Evolutionary conservation across 78 protist species (phyloP).

Genomic region (Monosiga brevicollis): DNA sequence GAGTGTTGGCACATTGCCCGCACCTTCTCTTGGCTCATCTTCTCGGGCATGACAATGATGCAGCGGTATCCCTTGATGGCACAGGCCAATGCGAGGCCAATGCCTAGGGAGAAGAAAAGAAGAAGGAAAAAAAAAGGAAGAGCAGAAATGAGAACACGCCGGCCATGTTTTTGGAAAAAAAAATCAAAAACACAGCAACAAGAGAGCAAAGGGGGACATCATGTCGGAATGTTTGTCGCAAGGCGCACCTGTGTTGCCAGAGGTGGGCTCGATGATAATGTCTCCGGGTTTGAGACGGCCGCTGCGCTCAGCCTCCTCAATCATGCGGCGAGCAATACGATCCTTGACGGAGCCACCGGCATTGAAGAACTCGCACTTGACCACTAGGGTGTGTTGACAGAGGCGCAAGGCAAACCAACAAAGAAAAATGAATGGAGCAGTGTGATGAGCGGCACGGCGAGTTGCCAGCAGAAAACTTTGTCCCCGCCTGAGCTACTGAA

Average conservation of each 20-base stretch:
- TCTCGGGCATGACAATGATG: constrained; percentile 90
- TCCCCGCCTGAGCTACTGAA: too few relatives aligned
- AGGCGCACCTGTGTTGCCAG: constrained; percentile 89
- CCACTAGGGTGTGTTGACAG: too few relatives aligned
- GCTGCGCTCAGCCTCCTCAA: constrained; percentile 70
- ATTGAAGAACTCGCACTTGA: constrained; percentile 92
- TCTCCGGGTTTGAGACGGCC: constrained; percentile 86
- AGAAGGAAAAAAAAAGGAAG: too few relatives aligned
- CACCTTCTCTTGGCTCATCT: constrained; percentile 84
- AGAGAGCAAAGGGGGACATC: too few relatives aligned
- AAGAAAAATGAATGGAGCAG: too few relatives aligned
- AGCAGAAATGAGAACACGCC: too few relatives aligned
- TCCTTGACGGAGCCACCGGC: constrained; percentile 95
- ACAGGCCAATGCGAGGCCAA: constrained; percentile 89
- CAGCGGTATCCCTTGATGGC: constrained; percentile 88
- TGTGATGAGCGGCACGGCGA: too few relatives aligned
- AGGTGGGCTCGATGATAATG: constrained; percentile 92
- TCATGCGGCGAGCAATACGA: constrained; percentile 80
- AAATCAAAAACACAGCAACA: too few relatives aligned
- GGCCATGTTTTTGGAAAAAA: too few relatives aligned
- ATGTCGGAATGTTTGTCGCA: too few relatives aligned
- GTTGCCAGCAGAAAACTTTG: too few relatives aligned
- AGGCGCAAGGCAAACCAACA: too few relatives aligned
- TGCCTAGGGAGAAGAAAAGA: constrained; percentile 10
- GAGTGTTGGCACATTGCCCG: neutral